Evolutionary conservation across 192 early-diverging fungal genomes (phyloP).

Genomic region (Thamnidium elegans): DNA sequence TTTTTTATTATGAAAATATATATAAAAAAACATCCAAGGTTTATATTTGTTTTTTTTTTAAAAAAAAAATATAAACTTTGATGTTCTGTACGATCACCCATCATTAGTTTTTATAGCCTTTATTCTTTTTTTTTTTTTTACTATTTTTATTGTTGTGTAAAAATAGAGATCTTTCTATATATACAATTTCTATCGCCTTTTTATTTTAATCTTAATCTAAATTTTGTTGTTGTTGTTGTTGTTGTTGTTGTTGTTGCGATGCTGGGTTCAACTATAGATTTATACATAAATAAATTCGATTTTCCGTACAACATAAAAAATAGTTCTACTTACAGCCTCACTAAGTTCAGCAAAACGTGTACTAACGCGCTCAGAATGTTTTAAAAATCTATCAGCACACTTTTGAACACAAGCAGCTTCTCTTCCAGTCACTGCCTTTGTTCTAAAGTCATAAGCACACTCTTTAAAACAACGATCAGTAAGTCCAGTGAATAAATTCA

Average conservation of each 20-base stretch:
- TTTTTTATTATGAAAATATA: not conserved
- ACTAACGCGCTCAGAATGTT: conserved; percentile 89
- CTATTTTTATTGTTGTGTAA: not conserved
- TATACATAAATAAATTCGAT: no score
- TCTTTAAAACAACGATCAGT: conserved; percentile 90
- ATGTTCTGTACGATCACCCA: not conserved
- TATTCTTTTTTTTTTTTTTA: not conserved
- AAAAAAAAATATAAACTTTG: not conserved
- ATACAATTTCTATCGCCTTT: not conserved
- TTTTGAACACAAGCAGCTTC: conserved; percentile 86
- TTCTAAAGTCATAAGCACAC: conserved; percentile 93
- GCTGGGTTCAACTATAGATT: no score
- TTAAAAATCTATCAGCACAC: conserved; percentile 95
- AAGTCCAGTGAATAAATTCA: conserved; percentile 80
- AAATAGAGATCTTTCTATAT: not conserved
- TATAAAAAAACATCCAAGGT: not conserved
- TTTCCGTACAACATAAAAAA: no score
- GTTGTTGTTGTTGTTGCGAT: not conserved
- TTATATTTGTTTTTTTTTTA: not conserved
- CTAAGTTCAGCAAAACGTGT: conserved; percentile 70
- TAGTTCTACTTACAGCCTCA: not conserved
- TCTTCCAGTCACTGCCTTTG: conserved; percentile 80
- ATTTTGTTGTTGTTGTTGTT: not conserved
- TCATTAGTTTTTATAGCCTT: not conserved
- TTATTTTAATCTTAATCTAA: not conserved